Conservation (phyloP, 2,329 filamentous ascomycete genomes). For the Aureobasidium sp. region DNA sequence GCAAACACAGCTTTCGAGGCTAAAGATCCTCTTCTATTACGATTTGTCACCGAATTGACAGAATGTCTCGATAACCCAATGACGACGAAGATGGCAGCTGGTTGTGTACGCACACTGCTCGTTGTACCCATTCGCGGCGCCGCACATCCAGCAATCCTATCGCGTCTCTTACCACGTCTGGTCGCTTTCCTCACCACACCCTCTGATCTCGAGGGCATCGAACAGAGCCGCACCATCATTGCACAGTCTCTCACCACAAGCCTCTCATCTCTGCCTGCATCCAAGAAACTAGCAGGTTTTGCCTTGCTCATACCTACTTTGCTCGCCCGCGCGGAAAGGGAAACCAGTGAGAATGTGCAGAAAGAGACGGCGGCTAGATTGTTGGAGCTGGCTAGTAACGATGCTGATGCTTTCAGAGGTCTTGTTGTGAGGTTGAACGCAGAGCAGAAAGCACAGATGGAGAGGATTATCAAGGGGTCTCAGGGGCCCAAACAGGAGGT, state of each 20-base stretch:
- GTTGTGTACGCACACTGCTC: conserved; percentile 77
- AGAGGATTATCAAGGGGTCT: conserved; percentile 46
- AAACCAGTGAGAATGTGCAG: conserved; percentile 39
- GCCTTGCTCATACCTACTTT: conserved; percentile 70
- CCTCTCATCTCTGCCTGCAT: conserved; percentile 39
- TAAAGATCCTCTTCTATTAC: conserved; percentile 52
- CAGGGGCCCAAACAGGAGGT: conserved; percentile 34
- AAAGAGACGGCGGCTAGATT: conserved; percentile 67
- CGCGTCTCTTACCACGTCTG: conserved; percentile 66
- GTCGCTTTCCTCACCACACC: conserved; percentile 63
- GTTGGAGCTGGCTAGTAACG: conserved; percentile 71
- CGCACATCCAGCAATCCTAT: conserved; percentile 60
- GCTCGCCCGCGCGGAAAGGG: conserved; percentile 59
- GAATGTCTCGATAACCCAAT: conserved; percentile 76
- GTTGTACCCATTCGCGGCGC: conserved; percentile 48
- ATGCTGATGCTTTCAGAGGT: conserved; percentile 64
- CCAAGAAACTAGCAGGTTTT: conserved; percentile 52
- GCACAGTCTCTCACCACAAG: conserved; percentile 70
- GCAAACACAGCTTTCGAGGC: conserved; percentile 59
- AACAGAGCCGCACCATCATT: conserved; percentile 62
- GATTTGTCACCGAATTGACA: conserved; percentile 70
- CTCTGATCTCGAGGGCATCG: conserved; percentile 64
- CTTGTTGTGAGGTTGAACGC: conserved; percentile 64
- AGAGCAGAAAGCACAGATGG: conserved; percentile 67
- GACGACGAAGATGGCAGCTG: conserved; percentile 82